These are phyloP conservation scores for Edaphochlamys debaryana DNA, from an alignment of 139 green algal genomes.

Conservation along the genomic window DNA sequence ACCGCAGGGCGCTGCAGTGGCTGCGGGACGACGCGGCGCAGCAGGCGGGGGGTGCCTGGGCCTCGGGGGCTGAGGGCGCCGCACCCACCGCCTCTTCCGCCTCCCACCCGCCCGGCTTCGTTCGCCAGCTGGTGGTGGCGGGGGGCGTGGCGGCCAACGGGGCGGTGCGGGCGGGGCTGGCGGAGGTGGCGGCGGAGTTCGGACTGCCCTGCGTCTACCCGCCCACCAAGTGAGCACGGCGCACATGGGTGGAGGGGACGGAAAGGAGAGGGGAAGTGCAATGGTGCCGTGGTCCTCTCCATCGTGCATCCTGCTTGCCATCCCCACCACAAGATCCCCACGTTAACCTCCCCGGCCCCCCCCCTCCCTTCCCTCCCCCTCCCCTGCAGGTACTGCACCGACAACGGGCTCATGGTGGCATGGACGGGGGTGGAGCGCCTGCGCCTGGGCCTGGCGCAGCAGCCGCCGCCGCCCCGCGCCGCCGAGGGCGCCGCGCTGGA, in stretches of 20 bases:
- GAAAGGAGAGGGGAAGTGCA: neutral
- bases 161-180: conserved; percentile 70
- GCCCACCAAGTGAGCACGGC: conserved; percentile 54
- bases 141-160: conserved; percentile 93
- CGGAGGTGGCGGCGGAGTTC: conserved; percentile 58
- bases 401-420: conserved; percentile 98
- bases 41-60: conserved; percentile 15
- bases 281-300: neutral
- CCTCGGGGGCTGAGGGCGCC: no score
- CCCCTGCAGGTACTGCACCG: conserved; percentile 79
- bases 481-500: conserved; percentile 11
- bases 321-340: neutral
- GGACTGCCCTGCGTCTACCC: conserved; percentile 83
- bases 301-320: neutral
- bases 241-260: neutral
- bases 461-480: conserved; percentile 16
- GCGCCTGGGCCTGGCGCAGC: conserved; percentile 44
- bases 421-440: conserved; percentile 77
- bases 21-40: conserved; percentile 48
- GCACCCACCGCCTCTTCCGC: no score
- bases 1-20: conserved; percentile 46
- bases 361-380: neutral
- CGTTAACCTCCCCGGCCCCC: neutral
- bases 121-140: conserved; percentile 75
- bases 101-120: conserved; percentile 13